Conservation (phyloP, 345 rosid species). For the Turnera subulata region DNA sequence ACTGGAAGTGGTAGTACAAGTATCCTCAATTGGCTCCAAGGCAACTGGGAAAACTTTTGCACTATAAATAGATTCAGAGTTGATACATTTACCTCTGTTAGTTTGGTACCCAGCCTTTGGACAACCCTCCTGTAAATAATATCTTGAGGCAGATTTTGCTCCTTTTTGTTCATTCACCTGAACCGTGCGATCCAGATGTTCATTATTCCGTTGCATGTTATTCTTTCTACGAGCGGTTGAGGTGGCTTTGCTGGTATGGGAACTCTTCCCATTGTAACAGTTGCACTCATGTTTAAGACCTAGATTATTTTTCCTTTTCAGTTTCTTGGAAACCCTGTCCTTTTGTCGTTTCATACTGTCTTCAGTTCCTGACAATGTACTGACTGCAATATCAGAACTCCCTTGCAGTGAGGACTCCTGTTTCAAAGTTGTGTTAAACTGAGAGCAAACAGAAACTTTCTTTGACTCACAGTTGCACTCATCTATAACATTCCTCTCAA, state of each 20-base stretch:
- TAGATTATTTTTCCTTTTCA: conserved; percentile 26
- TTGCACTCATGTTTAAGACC: conserved; percentile 27
- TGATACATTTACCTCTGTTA: conserved; percentile 10
- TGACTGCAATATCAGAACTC: conserved; percentile 18
- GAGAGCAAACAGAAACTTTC: conserved; percentile 18
- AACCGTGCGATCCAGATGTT: conserved; percentile 14
- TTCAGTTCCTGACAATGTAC: conserved; percentile 15
- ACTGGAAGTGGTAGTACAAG: conserved; percentile 10
- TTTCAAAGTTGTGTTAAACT: conserved; percentile 14
- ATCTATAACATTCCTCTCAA: conserved; percentile 31
- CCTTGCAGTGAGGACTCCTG: conserved; percentile 17
- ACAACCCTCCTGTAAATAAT: conserved; percentile 10
- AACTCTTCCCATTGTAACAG: conserved; percentile 21
- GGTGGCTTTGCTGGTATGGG: conserved; percentile 25
- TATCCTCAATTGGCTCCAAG: conserved; percentile 9
- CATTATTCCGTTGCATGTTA: conserved; percentile 18
- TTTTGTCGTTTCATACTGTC: conserved; percentile 22
- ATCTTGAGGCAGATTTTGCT: conserved; percentile 15
- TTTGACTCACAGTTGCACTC: too few relatives aligned
- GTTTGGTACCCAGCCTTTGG: conserved; percentile 11
- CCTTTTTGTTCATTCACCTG: conserved; percentile 9
- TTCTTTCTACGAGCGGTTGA: conserved; percentile 11
- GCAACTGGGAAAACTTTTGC: conserved; percentile 17
- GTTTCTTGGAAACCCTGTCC: conserved; percentile 27
- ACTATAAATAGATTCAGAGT: conserved; percentile 20